A percentile compares a stretch with the other conserved stretches of the same genome.
Evolutionary conservation across 2,329 filamentous ascomycete genomes (phyloP).

Genomic region (Arachnomyces sp.): DNA sequence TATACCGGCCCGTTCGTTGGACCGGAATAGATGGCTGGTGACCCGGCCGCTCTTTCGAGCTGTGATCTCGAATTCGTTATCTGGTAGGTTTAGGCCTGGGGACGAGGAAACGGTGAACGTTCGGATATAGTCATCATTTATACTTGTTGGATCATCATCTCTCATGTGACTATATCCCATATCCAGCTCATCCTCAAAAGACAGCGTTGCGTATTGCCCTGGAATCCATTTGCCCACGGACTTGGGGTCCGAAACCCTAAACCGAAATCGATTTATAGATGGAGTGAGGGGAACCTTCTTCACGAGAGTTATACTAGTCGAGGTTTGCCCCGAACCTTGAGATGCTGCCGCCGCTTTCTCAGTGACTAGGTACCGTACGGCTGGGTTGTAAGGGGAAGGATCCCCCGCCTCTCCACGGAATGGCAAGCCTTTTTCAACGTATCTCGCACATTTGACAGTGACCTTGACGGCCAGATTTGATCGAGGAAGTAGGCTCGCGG

Average conservation of each 20-base stretch:
- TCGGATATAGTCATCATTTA: slow-evolving; percentile 78
- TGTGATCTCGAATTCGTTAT: slow-evolving; percentile 61
- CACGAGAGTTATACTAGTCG: slow-evolving; percentile 47
- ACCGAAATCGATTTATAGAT: slow-evolving; percentile 57
- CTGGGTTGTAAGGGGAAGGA: slow-evolving; percentile 71
- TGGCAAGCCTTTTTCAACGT: slow-evolving; percentile 56
- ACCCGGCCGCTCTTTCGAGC: slow-evolving; percentile 60
- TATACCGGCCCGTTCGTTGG: slow-evolving; percentile 45
- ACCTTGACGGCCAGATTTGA: slow-evolving; percentile 67
- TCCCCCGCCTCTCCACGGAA: slow-evolving; percentile 56
- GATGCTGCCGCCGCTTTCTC: slow-evolving; percentile 40
- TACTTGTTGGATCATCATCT: slow-evolving; percentile 65
- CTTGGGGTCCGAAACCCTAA: slow-evolving; percentile 37
- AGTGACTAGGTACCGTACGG: slow-evolving; percentile 53
- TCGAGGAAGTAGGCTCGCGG: slow-evolving; percentile 54
- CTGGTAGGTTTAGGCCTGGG: slow-evolving; percentile 31
- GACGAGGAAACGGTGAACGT: slow-evolving; percentile 72
- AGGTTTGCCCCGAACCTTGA: slow-evolving; percentile 10
- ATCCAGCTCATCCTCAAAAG: slow-evolving; percentile 61
- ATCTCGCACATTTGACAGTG: slow-evolving; percentile 51
- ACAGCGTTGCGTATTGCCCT: slow-evolving; percentile 70
- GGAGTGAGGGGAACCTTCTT: slow-evolving; percentile 55
- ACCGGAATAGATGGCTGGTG: slow-evolving; percentile 56
- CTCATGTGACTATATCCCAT: slow-evolving; percentile 75
- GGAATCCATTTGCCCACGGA: slow-evolving; percentile 47